Percentiles rank a stretch among this genome's conserved stretches.
Evolutionary conservation across 1,284 basidiomycete species (phyloP).

Genomic region (Nidula niveotomentosa): DNA sequence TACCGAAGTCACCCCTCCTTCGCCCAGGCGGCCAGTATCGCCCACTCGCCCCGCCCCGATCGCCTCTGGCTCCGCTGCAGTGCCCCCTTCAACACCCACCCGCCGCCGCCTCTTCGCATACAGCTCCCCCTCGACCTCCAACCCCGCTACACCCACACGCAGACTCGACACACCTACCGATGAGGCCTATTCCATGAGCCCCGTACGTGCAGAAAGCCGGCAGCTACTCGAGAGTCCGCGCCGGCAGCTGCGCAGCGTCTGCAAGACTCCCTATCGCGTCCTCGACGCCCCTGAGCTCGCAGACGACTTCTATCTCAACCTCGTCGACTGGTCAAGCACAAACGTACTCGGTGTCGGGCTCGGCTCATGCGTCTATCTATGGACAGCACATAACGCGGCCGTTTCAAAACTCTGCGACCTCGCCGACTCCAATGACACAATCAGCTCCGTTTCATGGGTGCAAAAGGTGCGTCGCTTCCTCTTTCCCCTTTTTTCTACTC

Average conservation of each 20-base stretch:
- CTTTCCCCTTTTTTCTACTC: background rate
- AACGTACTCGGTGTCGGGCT: constrained; percentile 95
- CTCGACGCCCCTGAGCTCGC: constrained; percentile 96
- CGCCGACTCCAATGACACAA: constrained; percentile 55
- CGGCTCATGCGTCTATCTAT: constrained; percentile 91
- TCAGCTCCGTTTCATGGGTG: constrained; percentile 92
- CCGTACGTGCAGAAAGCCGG: constrained; percentile 84
- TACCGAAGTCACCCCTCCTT: constrained; percentile 72
- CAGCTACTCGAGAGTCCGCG: constrained; percentile 85
- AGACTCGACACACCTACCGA: constrained; percentile 78
- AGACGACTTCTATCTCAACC: constrained; percentile 98
- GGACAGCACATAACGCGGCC: constrained; percentile 92
- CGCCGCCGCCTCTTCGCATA: constrained; percentile 69
- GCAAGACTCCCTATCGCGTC: constrained; percentile 97
- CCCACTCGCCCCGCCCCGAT: constrained; percentile 47
- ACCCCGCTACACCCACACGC: constrained; percentile 60
- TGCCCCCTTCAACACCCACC: constrained; percentile 62
- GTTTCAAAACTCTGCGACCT: constrained; percentile 95
- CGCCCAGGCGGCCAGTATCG: constrained; percentile 56
- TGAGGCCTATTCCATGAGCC: constrained; percentile 88
- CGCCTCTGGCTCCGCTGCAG: constrained; percentile 29
- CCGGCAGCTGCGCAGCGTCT: constrained; percentile 79
- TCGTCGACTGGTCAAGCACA: constrained; percentile 96
- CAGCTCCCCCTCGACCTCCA: constrained; percentile 59
- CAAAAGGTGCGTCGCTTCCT: constrained; percentile 61